Evolutionary conservation across 768 basidiomycete genomes (phyloP).

Genomic region (Favolaschia claudopus): DNA sequence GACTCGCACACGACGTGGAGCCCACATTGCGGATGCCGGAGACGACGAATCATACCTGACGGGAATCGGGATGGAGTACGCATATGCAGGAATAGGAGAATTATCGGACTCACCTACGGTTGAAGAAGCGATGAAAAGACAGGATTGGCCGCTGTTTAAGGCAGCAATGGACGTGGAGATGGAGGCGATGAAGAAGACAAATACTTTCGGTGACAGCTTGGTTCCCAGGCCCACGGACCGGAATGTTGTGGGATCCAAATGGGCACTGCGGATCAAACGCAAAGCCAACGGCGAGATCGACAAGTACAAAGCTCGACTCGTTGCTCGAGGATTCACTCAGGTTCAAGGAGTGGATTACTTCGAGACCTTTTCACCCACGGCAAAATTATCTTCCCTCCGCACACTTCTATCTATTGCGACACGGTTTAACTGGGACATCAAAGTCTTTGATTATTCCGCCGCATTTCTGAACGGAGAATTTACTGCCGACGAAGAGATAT

Average conservation of each 20-base stretch:
- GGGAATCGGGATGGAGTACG: background rate
- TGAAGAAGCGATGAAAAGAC: constrained; percentile 8
- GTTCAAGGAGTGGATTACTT: constrained; percentile 36
- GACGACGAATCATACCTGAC: background rate
- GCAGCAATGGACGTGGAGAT: constrained; percentile 7
- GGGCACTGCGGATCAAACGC: constrained; percentile 42
- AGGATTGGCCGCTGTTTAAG: constrained; percentile 12
- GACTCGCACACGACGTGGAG: constrained; percentile 5
- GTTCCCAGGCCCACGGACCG: constrained; percentile 27
- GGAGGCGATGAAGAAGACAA: constrained; percentile 12
- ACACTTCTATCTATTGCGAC: constrained; percentile 1
- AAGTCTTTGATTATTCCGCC: constrained; percentile 20
- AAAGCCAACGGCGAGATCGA: constrained; percentile 40
- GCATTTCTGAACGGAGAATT: constrained; percentile 24
- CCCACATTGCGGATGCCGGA: background rate
- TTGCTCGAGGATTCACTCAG: background rate
- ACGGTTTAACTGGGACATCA: constrained; percentile 26
- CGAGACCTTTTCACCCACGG: constrained; percentile 20
- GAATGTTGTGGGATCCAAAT: constrained; percentile 31
- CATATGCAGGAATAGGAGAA: constrained; percentile 1
- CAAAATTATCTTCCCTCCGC: constrained; percentile 3
- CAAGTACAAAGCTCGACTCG: constrained; percentile 36
- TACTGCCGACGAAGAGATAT: constrained; percentile 22
- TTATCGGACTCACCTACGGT: constrained; percentile 9
- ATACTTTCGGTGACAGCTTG: constrained; percentile 23